Conservation (phyloP, 176 grass and related monocot species). For the Oryza brachyantha region DNA sequence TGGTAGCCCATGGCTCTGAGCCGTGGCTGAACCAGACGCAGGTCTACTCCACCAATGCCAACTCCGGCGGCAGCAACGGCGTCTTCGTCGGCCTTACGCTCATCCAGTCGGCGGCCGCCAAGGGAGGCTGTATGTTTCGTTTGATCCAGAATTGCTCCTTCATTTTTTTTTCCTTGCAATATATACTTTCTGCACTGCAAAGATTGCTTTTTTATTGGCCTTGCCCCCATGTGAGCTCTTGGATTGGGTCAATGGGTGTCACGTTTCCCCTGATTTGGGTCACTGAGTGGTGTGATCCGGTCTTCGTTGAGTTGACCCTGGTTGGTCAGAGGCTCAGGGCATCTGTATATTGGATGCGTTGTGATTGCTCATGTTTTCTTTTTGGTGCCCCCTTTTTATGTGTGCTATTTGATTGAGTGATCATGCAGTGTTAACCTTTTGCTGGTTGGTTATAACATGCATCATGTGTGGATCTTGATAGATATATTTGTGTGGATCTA, state of each 20-base stretch:
- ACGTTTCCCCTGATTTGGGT: conserved; percentile 7
- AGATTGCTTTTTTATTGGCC: conserved; percentile 25
- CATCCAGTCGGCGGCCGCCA: conserved; percentile 70
- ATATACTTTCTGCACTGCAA: neutral
- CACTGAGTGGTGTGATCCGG: conserved; percentile 19
- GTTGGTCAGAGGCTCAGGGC: conserved; percentile 42
- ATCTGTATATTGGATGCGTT: neutral
- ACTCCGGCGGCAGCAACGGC: conserved; percentile 41
- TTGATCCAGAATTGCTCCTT: neutral
- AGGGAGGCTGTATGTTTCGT: conserved; percentile 62
- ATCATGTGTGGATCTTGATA: conserved; percentile 26
- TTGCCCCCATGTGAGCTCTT: conserved; percentile 19
- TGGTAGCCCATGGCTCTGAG: conserved; percentile 46
- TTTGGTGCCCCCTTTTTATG: neutral
- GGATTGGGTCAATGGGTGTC: neutral
- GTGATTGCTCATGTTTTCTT: neutral
- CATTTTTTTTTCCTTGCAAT: neutral
- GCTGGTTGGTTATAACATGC: neutral
- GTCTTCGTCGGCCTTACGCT: conserved; percentile 76
- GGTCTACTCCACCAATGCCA: conserved; percentile 24
- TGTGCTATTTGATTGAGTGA: conserved; percentile 22
- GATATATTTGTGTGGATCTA: conserved; percentile 34
- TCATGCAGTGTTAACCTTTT: conserved; percentile 32
- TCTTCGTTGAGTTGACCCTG: conserved; percentile 34
- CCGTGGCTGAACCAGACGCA: conserved; percentile 55